phyloP scores from a whole-genome alignment of 2,329 filamentous ascomycete genomes.

The Xenoacremonium recifei region DNA sequence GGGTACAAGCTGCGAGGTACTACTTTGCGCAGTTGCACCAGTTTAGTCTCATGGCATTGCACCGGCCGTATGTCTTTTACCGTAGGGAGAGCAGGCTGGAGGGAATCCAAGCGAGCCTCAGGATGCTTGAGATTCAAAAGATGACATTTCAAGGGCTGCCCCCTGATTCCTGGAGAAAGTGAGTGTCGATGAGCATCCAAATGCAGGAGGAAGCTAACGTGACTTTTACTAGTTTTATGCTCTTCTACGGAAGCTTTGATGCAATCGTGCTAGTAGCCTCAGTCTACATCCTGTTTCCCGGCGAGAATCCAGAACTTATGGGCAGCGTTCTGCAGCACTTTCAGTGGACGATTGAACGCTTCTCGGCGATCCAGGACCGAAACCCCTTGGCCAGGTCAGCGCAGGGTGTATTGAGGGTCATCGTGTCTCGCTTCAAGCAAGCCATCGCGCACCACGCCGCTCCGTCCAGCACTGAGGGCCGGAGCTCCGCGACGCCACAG shows the following conservation, averaged over 20 bases:
- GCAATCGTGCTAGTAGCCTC: conserved; percentile 60
- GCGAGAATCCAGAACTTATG: conserved; percentile 49
- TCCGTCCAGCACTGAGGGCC: conserved; percentile 34
- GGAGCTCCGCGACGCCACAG: conserved; percentile 13
- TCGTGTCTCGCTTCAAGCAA: conserved; percentile 52
- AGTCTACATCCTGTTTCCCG: conserved; percentile 60
- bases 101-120: conserved; percentile 54
- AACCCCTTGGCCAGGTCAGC: conserved; percentile 55
- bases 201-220: conserved; percentile 1
- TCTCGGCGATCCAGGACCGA: conserved; percentile 52
- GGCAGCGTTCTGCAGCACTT: conserved; percentile 53
- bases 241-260: conserved; percentile 65
- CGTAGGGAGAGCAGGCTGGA: conserved; percentile 51
- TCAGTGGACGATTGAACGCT: conserved; percentile 58
- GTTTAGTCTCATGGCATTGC: conserved; percentile 59
- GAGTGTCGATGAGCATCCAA: conserved; percentile 11
- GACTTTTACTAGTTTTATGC: conserved; percentile 38
- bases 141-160: conserved; percentile 47
- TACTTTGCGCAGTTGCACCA: conserved; percentile 47
- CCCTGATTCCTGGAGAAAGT: conserved; percentile 48
- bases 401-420: conserved; percentile 53
- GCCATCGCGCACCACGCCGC: conserved; percentile 36
- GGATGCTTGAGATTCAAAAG: conserved; percentile 55
- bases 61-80: conserved; percentile 62
- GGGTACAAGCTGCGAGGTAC: conserved; percentile 48